Evolutionary conservation across 176 grass and related monocot genomes (phyloP).

Genomic region (Dendrocalamus sinicus): DNA sequence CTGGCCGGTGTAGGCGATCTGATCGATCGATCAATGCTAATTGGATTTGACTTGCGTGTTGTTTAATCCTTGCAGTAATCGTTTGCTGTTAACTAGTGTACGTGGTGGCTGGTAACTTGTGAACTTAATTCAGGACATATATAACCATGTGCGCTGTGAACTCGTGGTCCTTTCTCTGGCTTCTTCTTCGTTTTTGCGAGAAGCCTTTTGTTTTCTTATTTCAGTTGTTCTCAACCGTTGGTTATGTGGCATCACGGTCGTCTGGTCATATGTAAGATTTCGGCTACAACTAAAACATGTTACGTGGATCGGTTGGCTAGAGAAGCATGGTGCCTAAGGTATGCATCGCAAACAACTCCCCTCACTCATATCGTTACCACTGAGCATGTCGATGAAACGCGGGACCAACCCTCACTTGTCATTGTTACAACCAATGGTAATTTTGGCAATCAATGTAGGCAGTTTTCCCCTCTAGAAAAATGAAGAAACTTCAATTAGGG

Average conservation of each 20-base stretch:
- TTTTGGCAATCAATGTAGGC: too few species aligned
- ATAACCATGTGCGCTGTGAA: background rate
- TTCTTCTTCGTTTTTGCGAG: too few species aligned
- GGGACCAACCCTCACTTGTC: too few species aligned
- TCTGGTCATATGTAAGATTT: background rate
- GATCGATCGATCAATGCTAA: background rate
- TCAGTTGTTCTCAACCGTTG: background rate
- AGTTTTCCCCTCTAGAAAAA: too few species aligned
- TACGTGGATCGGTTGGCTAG: background rate
- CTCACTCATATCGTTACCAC: too few species aligned
- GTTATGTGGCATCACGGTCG: background rate
- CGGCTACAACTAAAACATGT: too few species aligned
- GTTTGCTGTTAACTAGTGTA: constrained; percentile 17
- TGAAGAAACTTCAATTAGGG: too few species aligned
- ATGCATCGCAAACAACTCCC: too few species aligned
- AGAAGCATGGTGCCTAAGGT: background rate
- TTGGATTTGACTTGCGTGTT: background rate
- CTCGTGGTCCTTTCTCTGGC: background rate
- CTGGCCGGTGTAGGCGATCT: background rate
- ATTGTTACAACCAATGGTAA: too few species aligned
- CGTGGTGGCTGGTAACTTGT: background rate
- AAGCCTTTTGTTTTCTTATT: background rate
- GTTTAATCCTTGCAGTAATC: background rate
- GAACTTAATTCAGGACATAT: background rate
- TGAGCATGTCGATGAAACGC: too few species aligned